Conservation (phyloP, 768 basidiomycete genomes). For the Cantharellus cinnabarinus region DNA sequence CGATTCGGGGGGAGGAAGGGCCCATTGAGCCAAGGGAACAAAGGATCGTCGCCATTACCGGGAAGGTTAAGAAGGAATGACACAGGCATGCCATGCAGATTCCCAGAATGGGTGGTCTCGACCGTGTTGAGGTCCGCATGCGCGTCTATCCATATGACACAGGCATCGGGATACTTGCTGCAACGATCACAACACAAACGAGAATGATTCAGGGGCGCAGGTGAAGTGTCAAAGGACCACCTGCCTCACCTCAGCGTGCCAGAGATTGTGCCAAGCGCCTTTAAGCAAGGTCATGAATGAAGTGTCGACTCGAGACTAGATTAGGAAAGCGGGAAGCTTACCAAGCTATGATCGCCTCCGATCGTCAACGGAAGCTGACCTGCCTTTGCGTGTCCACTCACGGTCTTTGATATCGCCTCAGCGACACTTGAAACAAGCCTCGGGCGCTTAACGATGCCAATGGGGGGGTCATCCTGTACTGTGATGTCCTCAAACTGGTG, state of each 20-base stretch:
- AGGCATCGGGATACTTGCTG: constrained; percentile 27
- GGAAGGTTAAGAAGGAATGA: constrained; percentile 62
- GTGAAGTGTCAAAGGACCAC: background rate
- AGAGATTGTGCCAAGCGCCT: constrained; percentile 87
- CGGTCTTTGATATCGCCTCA: constrained; percentile 52
- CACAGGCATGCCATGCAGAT: constrained; percentile 96
- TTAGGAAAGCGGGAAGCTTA: constrained; percentile 23
- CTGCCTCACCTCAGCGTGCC: constrained; percentile 54
- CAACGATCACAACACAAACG: background rate
- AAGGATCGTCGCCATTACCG: constrained; percentile 7
- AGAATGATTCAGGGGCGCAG: background rate
- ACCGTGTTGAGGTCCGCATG: constrained; percentile 93
- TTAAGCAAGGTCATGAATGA: background rate
- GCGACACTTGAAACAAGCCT: constrained; percentile 67
- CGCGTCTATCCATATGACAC: constrained; percentile 92
- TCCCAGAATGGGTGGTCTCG: constrained; percentile 70
- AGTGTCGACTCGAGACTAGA: constrained; percentile 1
- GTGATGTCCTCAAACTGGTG: constrained; percentile 69
- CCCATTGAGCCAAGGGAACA: constrained; percentile 16
- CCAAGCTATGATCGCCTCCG: constrained; percentile 86
- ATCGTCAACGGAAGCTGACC: constrained; percentile 77
- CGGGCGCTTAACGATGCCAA: constrained; percentile 82
- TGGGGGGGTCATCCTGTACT: constrained; percentile 46
- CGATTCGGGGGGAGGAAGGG: constrained; percentile 47
- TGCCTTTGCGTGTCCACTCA: constrained; percentile 53